phyloP scores from a whole-genome alignment of 2,329 filamentous ascomycete species.

The Peltaster fructicola region DNA sequence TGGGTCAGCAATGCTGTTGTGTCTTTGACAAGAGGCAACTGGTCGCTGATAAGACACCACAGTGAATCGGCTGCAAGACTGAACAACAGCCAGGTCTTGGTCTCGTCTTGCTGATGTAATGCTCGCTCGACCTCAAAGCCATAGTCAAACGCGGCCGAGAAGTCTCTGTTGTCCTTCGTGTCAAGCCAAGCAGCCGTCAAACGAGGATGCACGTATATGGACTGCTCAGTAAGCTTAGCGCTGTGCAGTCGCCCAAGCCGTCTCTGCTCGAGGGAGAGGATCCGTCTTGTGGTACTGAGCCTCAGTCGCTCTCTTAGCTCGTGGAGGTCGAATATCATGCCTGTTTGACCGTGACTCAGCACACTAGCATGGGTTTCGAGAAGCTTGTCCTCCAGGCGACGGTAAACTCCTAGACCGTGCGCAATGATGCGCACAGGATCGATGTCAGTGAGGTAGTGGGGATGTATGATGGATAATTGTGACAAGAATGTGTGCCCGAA shows the following conservation, averaged over 20 bases:
- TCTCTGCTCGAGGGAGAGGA: conserved; percentile 17
- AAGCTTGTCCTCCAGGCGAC: conserved; percentile 16
- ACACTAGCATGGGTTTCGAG: conserved; percentile 15
- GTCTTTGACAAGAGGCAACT: conserved; percentile 7
- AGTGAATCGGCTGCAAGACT: conserved; percentile 12
- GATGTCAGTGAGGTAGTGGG: conserved; percentile 10
- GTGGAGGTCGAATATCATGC: conserved; percentile 20
- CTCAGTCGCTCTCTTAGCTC: conserved; percentile 15
- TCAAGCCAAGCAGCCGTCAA: conserved; percentile 14
- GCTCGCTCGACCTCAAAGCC: conserved; percentile 15
- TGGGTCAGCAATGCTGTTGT: conserved; percentile 2
- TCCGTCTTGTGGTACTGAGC: conserved; percentile 14
- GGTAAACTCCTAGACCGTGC: conserved; percentile 14
- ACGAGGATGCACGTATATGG: conserved; percentile 10
- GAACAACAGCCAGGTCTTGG: conserved; percentile 8
- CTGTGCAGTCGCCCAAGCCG: conserved; percentile 11
- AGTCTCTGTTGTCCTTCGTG: conserved; percentile 18
- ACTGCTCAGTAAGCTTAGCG: conserved; percentile 9
- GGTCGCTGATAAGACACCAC: conserved; percentile 11
- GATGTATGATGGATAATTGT: conserved; percentile 15
- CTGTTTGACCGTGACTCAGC: conserved; percentile 16
- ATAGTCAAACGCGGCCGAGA: conserved; percentile 18
- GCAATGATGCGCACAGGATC: conserved; percentile 15
- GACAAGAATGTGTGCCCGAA: conserved; percentile 19
- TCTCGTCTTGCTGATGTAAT: conserved; percentile 7